These are phyloP conservation scores for Onygena corvina DNA, from an alignment of 2,329 filamentous ascomycete species.

Conservation along the genomic window DNA sequence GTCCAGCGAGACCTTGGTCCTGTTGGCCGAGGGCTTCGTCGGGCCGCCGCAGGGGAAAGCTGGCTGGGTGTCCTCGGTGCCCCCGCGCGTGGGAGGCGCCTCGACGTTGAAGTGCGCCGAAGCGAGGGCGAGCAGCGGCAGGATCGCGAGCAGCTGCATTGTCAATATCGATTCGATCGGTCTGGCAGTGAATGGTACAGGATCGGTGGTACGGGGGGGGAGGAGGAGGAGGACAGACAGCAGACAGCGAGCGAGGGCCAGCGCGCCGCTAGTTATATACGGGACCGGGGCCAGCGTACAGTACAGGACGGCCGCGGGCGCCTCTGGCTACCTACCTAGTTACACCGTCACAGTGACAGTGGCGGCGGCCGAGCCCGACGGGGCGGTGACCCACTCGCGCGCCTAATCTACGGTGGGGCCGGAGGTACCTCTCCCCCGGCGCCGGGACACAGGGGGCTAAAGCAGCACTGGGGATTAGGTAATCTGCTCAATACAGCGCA, in stretches of 20 bases:
- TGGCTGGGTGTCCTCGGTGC: slow-evolving; percentile 36
- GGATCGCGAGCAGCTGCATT: slow-evolving; percentile 28
- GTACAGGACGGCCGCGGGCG: too few species aligned
- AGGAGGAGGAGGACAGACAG: background rate
- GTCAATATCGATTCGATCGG: background rate
- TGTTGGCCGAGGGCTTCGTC: slow-evolving; percentile 34
- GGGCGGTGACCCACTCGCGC: background rate
- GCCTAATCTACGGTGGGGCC: background rate
- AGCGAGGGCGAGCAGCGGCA: slow-evolving; percentile 35
- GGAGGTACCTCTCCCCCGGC: background rate
- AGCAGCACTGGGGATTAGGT: background rate
- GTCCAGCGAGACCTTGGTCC: slow-evolving; percentile 40
- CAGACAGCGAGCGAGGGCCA: too few species aligned
- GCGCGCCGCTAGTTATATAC: too few species aligned
- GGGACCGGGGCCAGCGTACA: too few species aligned
- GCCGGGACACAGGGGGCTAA: background rate
- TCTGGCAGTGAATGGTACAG: background rate
- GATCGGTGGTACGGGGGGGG: too few species aligned
- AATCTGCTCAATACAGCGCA: slow-evolving; percentile 14
- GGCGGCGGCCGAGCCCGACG: too few species aligned
- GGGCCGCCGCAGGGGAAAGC: slow-evolving; percentile 41
- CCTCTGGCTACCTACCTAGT: background rate
- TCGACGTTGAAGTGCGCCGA: slow-evolving; percentile 46
- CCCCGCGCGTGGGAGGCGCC: slow-evolving; percentile 42
- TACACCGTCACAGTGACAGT: background rate